A percentile compares a stretch with the other conserved stretches of the same genome.
phyloP scores from a whole-genome alignment of 306 rosid genomes.

The Vigna reflexopilosa region DNA sequence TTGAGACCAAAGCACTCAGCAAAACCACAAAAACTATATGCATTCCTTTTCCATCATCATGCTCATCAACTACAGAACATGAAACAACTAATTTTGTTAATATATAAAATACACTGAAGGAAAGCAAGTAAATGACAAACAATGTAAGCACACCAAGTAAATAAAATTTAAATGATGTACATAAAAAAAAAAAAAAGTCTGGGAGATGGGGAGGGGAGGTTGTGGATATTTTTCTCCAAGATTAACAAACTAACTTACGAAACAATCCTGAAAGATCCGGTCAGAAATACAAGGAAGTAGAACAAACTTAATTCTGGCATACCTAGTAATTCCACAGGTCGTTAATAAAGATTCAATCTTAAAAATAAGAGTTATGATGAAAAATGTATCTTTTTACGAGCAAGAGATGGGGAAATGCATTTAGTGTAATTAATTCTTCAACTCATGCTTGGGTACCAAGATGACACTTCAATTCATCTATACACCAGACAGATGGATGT shows the following conservation, averaged over 20 bases:
- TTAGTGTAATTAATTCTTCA: constrained; percentile 17
- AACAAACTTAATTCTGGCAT: constrained; percentile 17
- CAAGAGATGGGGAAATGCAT: background rate
- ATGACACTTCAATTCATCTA: constrained; percentile 19
- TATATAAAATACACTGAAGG: background rate
- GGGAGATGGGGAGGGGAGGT: too few species aligned
- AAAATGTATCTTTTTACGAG: background rate
- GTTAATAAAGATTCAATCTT: background rate
- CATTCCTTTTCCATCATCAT: constrained; percentile 48
- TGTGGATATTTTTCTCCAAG: constrained; percentile 5
- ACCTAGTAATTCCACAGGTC: constrained; percentile 2
- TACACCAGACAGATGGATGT: background rate
- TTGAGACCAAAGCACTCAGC: constrained; percentile 51
- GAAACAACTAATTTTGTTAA: constrained; percentile 18
- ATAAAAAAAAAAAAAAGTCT: background rate
- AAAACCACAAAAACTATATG: constrained; percentile 55
- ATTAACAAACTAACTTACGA: background rate
- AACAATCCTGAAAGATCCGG: background rate
- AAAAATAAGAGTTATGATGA: background rate
- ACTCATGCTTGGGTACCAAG: background rate
- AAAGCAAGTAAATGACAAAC: constrained; percentile 18
- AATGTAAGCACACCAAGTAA: background rate
- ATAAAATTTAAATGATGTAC: background rate
- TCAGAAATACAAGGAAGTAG: constrained; percentile 30
- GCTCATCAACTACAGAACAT: constrained; percentile 52